Base-by-base conservation (phyloP, 1,139 yeast species). In the Sugiyamaella castrensis region DNA sequence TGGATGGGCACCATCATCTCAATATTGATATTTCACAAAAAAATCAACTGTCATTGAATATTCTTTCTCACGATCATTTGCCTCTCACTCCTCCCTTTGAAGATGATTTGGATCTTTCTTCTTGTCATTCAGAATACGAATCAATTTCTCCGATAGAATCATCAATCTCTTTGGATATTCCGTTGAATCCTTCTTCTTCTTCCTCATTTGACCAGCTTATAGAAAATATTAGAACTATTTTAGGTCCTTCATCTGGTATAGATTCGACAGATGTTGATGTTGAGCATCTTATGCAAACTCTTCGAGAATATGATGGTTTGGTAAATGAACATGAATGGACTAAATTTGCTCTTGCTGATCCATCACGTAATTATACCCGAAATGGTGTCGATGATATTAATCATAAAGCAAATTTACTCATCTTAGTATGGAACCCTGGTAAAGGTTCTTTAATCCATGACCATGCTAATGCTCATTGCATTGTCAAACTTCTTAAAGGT, bases 341-440 rank as follows among this genome's bases (percentile, higher is more conserved):
- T 37, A 70, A 71, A 53, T 82, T 71, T 64, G 88, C 87, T 1
- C 70, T 79, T 31, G 73, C 72, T 41, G 89, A 84, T 57, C 57
- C 70, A 2, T 62, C 75, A 16, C 64, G 79, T 48, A 74, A 72
- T 51, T 70, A 70, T 54, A 69, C 73, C 13, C 65, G 74, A 51
- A 84, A 84, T 61, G 88, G 88, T 1, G 79, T 84, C 26, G 79
- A 80, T 54, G 79, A 82, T 61, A 77, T 82, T 61, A 81, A 82
- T 63, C 77, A 79, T 30, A 82, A 82, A 66, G 91, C 88, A 43
- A 83, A 84, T 61, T 69, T 84, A 54, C 72, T 85, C 43, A 69
- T 84, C 12, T 67, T 84, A 47, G 88, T 84, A 28, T 85, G 92
- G 92, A 75, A 77, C 49, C 89, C 89, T 0, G 80, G 80, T n/a